Conservation (phyloP, 768 basidiomycete species). For the Psilocybe subaeruginosa region DNA sequence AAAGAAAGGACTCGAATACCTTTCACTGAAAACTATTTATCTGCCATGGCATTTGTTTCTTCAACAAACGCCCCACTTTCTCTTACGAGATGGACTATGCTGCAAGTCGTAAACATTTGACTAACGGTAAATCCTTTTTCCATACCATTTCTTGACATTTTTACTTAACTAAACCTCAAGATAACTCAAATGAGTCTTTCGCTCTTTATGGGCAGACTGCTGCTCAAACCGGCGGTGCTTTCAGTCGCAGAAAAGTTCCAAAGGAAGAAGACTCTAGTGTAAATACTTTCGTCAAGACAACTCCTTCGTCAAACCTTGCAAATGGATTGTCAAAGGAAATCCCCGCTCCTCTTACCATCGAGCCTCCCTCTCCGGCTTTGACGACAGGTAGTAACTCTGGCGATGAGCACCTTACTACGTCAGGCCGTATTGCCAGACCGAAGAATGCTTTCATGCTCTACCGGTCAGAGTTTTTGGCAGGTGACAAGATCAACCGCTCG, state of each 20-base stretch:
- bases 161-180: background rate
- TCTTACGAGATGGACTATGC: background rate
- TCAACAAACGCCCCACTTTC: background rate
- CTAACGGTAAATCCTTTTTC: background rate
- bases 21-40: conserved; percentile 1
- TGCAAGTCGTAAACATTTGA: too few relatives aligned
- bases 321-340: background rate
- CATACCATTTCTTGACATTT: background rate
- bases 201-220: background rate
- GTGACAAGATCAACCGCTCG: conserved; percentile 46
- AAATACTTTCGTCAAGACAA: background rate
- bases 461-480: conserved; percentile 60
- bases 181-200: background rate
- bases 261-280: background rate
- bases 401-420: background rate
- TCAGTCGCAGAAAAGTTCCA: background rate
- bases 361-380: background rate
- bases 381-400: background rate
- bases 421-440: conserved; percentile 70
- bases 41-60: background rate
- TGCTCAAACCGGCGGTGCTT: too few relatives aligned
- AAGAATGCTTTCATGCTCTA: conserved; percentile 85
- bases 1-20: background rate
- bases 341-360: background rate
- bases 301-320: background rate